These are phyloP conservation scores for Coemansia sp. DNA, from an alignment of 192 early-diverging fungal species.

Conservation along the genomic window DNA sequence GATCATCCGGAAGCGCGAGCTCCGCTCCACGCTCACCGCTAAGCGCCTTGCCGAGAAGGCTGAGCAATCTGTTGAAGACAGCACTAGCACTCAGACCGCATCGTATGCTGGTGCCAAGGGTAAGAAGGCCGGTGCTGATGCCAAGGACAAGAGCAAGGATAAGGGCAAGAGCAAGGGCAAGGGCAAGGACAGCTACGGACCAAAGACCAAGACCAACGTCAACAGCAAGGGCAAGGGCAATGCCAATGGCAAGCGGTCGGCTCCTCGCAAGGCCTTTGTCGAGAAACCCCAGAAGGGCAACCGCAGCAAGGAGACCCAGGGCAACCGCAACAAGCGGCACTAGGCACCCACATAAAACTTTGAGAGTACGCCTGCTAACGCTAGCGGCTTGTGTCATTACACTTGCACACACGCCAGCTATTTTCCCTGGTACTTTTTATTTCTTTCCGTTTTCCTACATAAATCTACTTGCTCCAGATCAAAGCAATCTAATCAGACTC, in stretches of 20 bases:
- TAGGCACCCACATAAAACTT: no score
- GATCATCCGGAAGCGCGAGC: slow-evolving; percentile 68
- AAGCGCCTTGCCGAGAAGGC: slow-evolving; percentile 7
- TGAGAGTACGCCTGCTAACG: neutral
- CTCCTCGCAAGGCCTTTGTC: no score
- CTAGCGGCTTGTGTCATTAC: no score
- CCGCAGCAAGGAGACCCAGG: slow-evolving; percentile 2
- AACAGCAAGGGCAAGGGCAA: no score
- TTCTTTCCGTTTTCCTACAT: neutral
- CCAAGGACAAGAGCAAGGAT: slow-evolving; percentile 1
- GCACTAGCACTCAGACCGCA: no score
- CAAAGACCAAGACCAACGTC: no score
- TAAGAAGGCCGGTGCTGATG: neutral
- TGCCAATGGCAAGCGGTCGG: no score
- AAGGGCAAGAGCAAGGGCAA: slow-evolving; percentile 5
- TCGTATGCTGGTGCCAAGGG: no score
- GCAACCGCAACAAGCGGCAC: slow-evolving; percentile 8
- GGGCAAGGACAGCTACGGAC: neutral
- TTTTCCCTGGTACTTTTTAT: neutral
- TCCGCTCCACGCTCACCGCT: slow-evolving; percentile 22
- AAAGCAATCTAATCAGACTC: neutral
- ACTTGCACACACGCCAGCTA: neutral
- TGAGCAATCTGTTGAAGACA: no score
- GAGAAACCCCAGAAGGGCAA: neutral
- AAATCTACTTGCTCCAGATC: neutral